phyloP scores from a whole-genome alignment of 2,329 filamentous ascomycete genomes.

The Colletotrichum siamense region DNA sequence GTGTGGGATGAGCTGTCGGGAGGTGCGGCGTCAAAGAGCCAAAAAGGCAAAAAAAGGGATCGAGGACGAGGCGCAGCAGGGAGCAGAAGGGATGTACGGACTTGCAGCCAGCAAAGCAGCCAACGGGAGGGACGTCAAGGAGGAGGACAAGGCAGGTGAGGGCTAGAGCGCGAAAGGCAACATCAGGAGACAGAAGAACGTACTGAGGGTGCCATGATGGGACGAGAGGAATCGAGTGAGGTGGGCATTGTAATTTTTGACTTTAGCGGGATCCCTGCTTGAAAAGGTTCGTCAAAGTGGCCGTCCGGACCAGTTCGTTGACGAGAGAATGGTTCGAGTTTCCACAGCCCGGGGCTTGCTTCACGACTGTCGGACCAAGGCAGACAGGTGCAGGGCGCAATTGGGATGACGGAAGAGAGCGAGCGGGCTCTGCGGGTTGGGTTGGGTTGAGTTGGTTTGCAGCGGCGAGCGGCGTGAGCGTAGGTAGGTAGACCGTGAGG shows the following conservation, averaged over 20 bases:
- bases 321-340: slow-evolving; percentile 17
- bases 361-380: slow-evolving; percentile 18
- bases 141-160: background rate
- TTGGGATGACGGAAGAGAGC: background rate
- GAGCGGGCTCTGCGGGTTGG: background rate
- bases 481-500: background rate
- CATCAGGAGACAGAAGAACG: slow-evolving; percentile 34
- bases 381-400: background rate
- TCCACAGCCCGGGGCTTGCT: slow-evolving; percentile 19
- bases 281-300: slow-evolving; percentile 13
- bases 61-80: background rate
- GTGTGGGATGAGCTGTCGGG: background rate
- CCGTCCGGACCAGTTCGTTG: slow-evolving; percentile 6
- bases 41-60: background rate
- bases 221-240: slow-evolving; percentile 65
- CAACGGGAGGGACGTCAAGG: background rate
- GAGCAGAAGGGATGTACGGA: background rate
- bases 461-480: background rate
- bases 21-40: slow-evolving; percentile 1
- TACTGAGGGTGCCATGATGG: slow-evolving; percentile 69
- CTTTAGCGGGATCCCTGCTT: slow-evolving; percentile 11
- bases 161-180: background rate
- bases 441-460: background rate
- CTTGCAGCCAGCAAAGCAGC: background rate
- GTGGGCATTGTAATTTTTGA: slow-evolving; percentile 51